Base-by-base conservation (phyloP, 139 green algal genomes). In the Marvania coccoides region DNA sequence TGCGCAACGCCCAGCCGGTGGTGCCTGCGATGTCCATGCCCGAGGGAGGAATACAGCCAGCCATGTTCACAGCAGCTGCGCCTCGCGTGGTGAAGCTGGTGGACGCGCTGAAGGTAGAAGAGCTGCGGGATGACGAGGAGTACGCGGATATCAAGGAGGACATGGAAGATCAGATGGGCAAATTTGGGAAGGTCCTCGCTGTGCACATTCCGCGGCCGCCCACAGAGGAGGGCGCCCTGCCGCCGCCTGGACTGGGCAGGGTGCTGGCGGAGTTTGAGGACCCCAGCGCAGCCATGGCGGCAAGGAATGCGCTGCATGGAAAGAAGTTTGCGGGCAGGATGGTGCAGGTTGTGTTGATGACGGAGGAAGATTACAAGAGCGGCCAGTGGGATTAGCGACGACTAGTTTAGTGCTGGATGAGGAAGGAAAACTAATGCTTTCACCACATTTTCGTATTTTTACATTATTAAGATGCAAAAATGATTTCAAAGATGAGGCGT, bases 141-240 rank as follows among this genome's bases (percentile, higher is more conserved):
- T 97, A 96, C 63, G 63, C 79, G 9, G 94, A 98, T 60, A 98
- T 99, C 65, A 34, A 93, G 64, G 86, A 95, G 58, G 91, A 92
- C 67, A 91, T 87, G 78, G 66, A 75, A 7, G 82, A 91, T 30
- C 87, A 95, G 77, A 88, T 82, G 51, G 69, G 55, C 45, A 91
- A 88, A 70, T 68, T 65, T 58, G 61, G 67, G 24, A 34, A 28
- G 4, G 58, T 79, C 10, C 10, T 60, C 8, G 42, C 40, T 55
- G 63, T 95, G 23, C 40, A 82, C 70, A 93, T 95, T 40, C 90
- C 90, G 0, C 69, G 87, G 3, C 45, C 74, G 36, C 33, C 70
- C 42, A 53, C 37, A 33, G 35, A 58, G 14, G 35, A 26, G 5
- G 34, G 70, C 58, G 37, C 55, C 12, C 71, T 79, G 7, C 71